Percentiles rank a stretch among this genome's conserved stretches.
phyloP scores from a whole-genome alignment of 1,284 basidiomycete genomes.

The Ceratobasidium sp. region DNA sequence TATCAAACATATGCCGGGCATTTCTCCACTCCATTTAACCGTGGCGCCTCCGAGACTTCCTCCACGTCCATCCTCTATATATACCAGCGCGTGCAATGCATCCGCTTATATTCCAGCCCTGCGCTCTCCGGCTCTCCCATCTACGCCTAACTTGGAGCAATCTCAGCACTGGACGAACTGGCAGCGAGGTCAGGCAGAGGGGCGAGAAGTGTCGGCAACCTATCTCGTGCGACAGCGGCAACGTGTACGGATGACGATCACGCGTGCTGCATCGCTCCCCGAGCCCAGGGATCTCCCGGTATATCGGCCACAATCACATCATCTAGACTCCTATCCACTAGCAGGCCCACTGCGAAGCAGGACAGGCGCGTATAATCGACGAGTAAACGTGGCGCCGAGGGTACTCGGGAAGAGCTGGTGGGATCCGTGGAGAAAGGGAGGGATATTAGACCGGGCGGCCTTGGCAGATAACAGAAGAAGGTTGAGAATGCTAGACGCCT shows the following conservation, averaged over 20 bases:
- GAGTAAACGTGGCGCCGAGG: constrained; percentile 17
- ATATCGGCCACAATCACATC: not conserved
- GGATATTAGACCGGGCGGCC: not conserved
- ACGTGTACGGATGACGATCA: constrained; percentile 16
- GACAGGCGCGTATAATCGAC: constrained; percentile 11
- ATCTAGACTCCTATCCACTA: not conserved
- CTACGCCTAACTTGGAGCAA: constrained; percentile 24
- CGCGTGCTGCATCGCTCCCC: constrained; percentile 5
- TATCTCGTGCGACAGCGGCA: constrained; percentile 22
- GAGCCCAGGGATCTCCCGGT: constrained; percentile 11
- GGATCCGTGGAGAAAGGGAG: constrained; percentile 23
- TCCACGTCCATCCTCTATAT: not conserved
- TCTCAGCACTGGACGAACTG: not conserved
- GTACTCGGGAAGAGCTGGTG: not conserved
- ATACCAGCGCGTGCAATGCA: not conserved
- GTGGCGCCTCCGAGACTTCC: not conserved
- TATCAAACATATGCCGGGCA: constrained; percentile 4
- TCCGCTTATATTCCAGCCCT: constrained; percentile 11
- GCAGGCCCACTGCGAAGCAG: not conserved
- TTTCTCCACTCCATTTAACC: constrained; percentile 10
- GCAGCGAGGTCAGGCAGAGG: not conserved
- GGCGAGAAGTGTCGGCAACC: not conserved
- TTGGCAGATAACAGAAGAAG: not conserved
- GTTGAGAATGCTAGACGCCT: not conserved
- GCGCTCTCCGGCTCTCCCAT: constrained; percentile 4